These are phyloP conservation scores for Bryoerythrophyllum caledonicum DNA, from an alignment of 225 moss, liverwort and hornwort species.

Conservation along the genomic window DNA sequence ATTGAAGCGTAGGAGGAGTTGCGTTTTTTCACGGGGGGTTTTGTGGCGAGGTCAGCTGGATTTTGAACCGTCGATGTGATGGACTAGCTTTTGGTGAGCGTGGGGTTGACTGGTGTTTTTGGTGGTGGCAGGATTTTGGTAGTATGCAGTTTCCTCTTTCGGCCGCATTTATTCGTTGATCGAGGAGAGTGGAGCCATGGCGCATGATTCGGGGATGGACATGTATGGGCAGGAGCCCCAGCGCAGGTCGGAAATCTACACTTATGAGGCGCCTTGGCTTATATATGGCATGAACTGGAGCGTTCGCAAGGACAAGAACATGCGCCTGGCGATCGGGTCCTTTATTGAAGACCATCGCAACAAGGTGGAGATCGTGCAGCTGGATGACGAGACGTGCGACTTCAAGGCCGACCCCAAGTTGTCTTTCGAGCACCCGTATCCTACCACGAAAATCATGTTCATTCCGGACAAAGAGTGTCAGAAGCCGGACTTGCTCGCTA, in stretches of 20 bases:
- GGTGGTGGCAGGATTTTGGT: constrained; percentile 30
- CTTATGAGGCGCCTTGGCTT: constrained; percentile 88
- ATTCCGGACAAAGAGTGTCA: constrained; percentile 91
- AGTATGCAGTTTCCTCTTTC: constrained; percentile 17
- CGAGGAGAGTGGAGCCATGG: constrained; percentile 44
- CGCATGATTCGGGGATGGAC: constrained; percentile 69
- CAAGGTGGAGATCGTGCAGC: constrained; percentile 84
- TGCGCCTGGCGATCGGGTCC: constrained; percentile 83
- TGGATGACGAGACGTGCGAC: constrained; percentile 84
- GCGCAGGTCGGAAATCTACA: constrained; percentile 82
- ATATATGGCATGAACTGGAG: constrained; percentile 96
- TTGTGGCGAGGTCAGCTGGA: not conserved
- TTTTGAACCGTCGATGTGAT: not conserved
- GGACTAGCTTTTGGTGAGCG: not conserved
- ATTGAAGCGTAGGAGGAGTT: not conserved
- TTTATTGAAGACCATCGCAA: constrained; percentile 78
- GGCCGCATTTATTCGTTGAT: constrained; percentile 21
- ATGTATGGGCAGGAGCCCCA: constrained; percentile 78
- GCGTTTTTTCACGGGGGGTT: not conserved
- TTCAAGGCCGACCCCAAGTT: constrained; percentile 86
- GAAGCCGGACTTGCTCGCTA: constrained; percentile 79
- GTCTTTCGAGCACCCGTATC: constrained; percentile 85
- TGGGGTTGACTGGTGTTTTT: not conserved
- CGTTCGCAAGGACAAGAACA: constrained; percentile 80
- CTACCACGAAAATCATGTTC: constrained; percentile 93